These are phyloP conservation scores for Aspergillus sparsus DNA, from an alignment of 495 filamentous ascomycete genomes.

Conservation along the genomic window DNA sequence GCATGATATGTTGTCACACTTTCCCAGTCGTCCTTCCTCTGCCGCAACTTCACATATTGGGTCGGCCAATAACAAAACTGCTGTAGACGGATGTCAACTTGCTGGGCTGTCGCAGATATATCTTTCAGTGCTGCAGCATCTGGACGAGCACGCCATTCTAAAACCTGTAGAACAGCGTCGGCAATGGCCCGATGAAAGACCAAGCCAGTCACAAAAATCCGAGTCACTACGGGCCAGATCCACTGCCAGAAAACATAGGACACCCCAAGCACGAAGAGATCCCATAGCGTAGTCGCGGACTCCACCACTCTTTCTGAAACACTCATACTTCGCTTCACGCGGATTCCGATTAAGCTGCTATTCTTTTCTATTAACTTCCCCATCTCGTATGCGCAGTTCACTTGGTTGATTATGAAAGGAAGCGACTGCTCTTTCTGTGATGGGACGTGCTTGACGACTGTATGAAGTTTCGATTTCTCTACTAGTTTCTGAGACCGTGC, in stretches of 20 bases:
- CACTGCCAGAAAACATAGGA: slow-evolving; percentile 74
- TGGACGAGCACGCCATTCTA: slow-evolving; percentile 86
- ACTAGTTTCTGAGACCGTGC: slow-evolving; percentile 63
- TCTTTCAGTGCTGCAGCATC: slow-evolving; percentile 88
- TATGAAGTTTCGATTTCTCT: slow-evolving; percentile 89
- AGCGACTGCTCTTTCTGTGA: slow-evolving; percentile 83
- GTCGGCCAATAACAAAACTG: slow-evolving; percentile 99
- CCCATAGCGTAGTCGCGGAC: slow-evolving; percentile 82
- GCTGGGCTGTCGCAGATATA: slow-evolving; percentile 95
- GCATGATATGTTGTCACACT: slow-evolving; percentile 94
- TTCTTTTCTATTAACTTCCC: slow-evolving; percentile 84
- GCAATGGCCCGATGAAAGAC: slow-evolving; percentile 80
- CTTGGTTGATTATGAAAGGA: slow-evolving; percentile 83
- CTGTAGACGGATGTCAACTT: slow-evolving; percentile 95
- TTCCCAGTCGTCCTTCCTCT: slow-evolving; percentile 89
- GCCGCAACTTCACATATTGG: slow-evolving; percentile 87
- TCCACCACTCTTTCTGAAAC: slow-evolving; percentile 95
- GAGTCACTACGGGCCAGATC: slow-evolving; percentile 74
- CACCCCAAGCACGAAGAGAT: slow-evolving; percentile 66
- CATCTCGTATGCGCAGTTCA: slow-evolving; percentile 94
- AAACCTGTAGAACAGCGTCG: slow-evolving; percentile 72
- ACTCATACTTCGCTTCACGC: slow-evolving; percentile 80
- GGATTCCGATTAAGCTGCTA: slow-evolving; percentile 73
- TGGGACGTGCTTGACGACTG: slow-evolving; percentile 70
- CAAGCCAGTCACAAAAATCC: slow-evolving; percentile 71